These are phyloP conservation scores for Cubamyces sp. DNA, from an alignment of 768 basidiomycete species.

Conservation along the genomic window DNA sequence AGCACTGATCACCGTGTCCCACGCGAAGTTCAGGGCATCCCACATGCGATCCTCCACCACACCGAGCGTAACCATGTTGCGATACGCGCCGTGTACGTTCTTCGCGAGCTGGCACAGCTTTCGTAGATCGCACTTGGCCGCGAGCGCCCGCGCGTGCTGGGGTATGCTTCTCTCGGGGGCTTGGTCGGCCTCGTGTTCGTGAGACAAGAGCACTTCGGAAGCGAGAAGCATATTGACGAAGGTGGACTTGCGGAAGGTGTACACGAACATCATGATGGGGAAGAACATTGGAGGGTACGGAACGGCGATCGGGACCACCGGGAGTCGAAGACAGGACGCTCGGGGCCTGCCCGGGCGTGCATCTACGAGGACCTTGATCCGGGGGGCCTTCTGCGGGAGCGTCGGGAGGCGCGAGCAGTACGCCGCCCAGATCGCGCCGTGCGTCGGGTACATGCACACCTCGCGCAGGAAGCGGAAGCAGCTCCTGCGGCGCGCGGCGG, in stretches of 20 bases:
- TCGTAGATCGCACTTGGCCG: neutral
- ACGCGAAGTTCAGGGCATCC: constrained; percentile 47
- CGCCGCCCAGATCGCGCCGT: constrained; percentile 65
- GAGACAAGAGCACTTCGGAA: neutral
- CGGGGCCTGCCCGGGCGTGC: neutral
- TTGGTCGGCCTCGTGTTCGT: neutral
- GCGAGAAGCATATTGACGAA: constrained; percentile 16
- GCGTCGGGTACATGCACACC: constrained; percentile 53
- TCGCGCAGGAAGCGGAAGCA: constrained; percentile 12
- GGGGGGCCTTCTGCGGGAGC: constrained; percentile 43
- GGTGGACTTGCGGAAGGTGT: constrained; percentile 40
- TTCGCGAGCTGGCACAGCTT: constrained; percentile 12
- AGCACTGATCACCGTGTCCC: constrained; percentile 45
- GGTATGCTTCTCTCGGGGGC: neutral
- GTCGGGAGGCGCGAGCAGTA: constrained; percentile 64
- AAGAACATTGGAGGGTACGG: constrained; percentile 62
- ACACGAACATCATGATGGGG: constrained; percentile 60
- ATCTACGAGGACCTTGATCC: constrained; percentile 24
- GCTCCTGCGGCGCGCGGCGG: constrained; percentile 4
- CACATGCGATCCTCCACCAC: constrained; percentile 48
- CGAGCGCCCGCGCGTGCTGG: constrained; percentile 4
- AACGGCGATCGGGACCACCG: constrained; percentile 62
- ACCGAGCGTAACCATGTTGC: constrained; percentile 48
- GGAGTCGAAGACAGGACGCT: constrained; percentile 37
- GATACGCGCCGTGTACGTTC: constrained; percentile 17